Evolutionary conservation across 2,329 filamentous ascomycete genomes (phyloP).

Genomic region (Aspergillus luchuensis): DNA sequence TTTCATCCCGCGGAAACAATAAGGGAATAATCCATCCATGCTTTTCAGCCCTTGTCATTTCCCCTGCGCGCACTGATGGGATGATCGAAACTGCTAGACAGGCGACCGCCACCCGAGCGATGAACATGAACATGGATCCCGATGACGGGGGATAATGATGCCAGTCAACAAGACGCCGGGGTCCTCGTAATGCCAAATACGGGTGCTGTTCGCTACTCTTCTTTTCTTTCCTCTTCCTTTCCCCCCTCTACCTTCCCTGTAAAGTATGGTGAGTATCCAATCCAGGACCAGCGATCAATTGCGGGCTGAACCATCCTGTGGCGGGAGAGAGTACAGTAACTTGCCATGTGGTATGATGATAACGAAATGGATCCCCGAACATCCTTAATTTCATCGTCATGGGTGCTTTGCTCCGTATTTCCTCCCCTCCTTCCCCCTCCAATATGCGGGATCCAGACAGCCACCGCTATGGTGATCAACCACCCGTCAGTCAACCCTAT

Average conservation of each 20-base stretch:
- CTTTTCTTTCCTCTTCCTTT: too few species aligned
- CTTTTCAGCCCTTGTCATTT: background rate
- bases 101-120: background rate
- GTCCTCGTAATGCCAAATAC: too few species aligned
- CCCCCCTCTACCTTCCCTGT: too few species aligned
- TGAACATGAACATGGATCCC: background rate
- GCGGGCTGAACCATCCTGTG: too few species aligned
- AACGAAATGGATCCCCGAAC: background rate
- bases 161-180: too few species aligned
- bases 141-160: background rate
- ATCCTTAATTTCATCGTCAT: background rate
- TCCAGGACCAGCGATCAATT: too few species aligned
- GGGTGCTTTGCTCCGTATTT: background rate
- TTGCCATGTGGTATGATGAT: background rate
- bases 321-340: background rate
- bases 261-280: too few species aligned
- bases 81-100: background rate
- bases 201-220: too few species aligned
- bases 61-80: background rate
- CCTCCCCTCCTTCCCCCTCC: background rate
- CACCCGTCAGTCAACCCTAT: background rate
- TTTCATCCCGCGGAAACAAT: background rate
- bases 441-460: background rate
- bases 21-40: background rate
- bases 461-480: background rate